These are phyloP conservation scores for Scytalidium sp. DNA, from an alignment of 2,329 filamentous ascomycete species.

Conservation along the genomic window DNA sequence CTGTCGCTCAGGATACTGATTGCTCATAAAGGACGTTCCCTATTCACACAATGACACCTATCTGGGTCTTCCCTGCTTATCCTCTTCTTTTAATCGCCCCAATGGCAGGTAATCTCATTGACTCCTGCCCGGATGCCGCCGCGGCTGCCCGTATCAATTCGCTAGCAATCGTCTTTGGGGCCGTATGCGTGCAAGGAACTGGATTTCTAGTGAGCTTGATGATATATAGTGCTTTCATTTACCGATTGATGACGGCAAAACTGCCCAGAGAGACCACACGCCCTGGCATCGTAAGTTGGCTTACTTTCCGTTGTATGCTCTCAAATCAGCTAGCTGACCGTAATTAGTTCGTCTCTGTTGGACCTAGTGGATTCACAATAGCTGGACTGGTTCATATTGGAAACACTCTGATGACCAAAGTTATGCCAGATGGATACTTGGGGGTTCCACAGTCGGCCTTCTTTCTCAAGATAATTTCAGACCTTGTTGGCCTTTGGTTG, in stretches of 20 bases:
- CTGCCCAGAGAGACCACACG: constrained; percentile 72
- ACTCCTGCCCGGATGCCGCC: constrained; percentile 16
- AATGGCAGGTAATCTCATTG: constrained; percentile 57
- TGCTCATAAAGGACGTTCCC: constrained; percentile 44
- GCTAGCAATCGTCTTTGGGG: constrained; percentile 45
- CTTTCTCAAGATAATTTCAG: constrained; percentile 44
- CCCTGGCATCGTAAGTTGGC: constrained; percentile 60
- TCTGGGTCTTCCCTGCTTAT: constrained; percentile 87
- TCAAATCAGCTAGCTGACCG: constrained; percentile 4
- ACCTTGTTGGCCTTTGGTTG: constrained; percentile 72
- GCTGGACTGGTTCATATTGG: constrained; percentile 46
- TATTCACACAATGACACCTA: constrained; percentile 80
- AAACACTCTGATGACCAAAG: constrained; percentile 18
- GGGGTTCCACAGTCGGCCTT: constrained; percentile 38
- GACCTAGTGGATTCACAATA: constrained; percentile 62
- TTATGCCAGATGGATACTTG: constrained; percentile 42
- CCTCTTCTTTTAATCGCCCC: constrained; percentile 75
- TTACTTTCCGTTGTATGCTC: neutral
- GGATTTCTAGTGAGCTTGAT: constrained; percentile 63
- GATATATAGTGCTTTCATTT: constrained; percentile 82
- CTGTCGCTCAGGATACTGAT: neutral
- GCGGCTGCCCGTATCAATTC: constrained; percentile 38
- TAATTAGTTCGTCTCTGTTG: constrained; percentile 72
- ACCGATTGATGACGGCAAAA: constrained; percentile 85
- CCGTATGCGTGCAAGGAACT: constrained; percentile 50